Evolutionary conservation across 441 rosid species (phyloP), one percentile per base, ranked within the genome.

Genomic region (Macaranga tanarius): DNA sequence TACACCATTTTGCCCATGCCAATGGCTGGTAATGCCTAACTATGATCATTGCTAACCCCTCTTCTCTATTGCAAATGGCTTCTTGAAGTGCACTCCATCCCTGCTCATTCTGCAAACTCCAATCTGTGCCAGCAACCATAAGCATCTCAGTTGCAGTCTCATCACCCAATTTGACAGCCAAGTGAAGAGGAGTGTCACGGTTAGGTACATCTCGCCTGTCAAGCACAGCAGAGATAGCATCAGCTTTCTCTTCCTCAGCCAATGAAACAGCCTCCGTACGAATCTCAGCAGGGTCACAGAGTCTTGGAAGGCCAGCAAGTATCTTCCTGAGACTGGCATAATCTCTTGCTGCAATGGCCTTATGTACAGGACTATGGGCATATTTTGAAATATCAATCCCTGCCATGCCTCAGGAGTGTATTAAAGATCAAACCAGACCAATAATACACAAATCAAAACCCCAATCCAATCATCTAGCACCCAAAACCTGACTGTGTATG

Each of bases 51-150:
- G 97, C 88, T 31, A 92, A 86, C 25, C 80, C 79, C 72, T 92
- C 98, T 79, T 92, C 91, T 71, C 89, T 87, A 66, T 72, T 70
- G 76, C 99, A 95, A 68, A 95, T 92, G 56, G 99, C 99, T 78
- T 95, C 99, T 73, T 95, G 98, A 31, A 95, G 91, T 1, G 99
- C 91, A 79, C 93, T 95, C 99, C 99, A 95, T 0, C 99, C 99
- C 5, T 90, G 91, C 50, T 90, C 96, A 66, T 95, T 95, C 79
- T 95, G 98, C 81, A 92, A 77, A 80, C 96, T 92, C 97, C 99
- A 95, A 76, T 95, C 99, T 11, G 96, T 90, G 50, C 98, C 98
- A 11, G 97, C 96, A 61, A 84, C 80, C 98, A 95, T 90, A 34
- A 95, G 95, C 96, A 91, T 90, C 81, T 91, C 97, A 1, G 92